A percentile compares a stretch with the other conserved stretches of the same genome.
phyloP scores from a whole-genome alignment of 805 yeast species.

The Jamesozyma spencerorum region DNA sequence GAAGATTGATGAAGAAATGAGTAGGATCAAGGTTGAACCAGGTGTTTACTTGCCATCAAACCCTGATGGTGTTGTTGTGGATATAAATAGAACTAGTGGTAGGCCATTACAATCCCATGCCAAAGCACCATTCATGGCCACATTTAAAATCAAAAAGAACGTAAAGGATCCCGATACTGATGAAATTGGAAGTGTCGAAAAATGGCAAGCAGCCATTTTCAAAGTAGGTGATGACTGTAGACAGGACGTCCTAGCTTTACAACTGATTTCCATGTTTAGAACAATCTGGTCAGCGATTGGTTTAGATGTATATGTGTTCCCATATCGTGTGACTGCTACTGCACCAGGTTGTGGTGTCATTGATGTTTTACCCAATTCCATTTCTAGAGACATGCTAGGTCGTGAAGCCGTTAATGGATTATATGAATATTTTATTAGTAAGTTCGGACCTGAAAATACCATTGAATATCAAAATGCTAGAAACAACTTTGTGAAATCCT shows the following conservation, averaged over 20 bases:
- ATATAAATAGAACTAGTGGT: conserved; percentile 86
- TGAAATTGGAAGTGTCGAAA: conserved; percentile 41
- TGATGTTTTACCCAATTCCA: conserved; percentile 91
- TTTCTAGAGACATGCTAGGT: conserved; percentile 96
- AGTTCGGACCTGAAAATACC: conserved; percentile 90
- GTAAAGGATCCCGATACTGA: conserved; percentile 34
- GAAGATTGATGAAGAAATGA: conserved; percentile 95
- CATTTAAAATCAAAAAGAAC: conserved; percentile 70
- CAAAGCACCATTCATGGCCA: conserved; percentile 96
- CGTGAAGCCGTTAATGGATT: conserved; percentile 97
- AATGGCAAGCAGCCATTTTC: conserved; percentile 93
- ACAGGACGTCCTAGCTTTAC: conserved; percentile 91
- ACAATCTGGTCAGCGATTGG: conserved; percentile 85
- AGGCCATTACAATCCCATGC: conserved; percentile 96
- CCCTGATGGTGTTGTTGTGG: conserved; percentile 91
- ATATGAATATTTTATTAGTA: conserved; percentile 82
- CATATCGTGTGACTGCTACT: conserved; percentile 93
- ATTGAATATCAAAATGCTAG: conserved; percentile 86
- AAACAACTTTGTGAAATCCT: conserved; percentile 82
- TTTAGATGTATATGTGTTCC: conserved; percentile 82
- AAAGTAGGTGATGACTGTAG: conserved; percentile 99
- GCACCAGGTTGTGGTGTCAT: conserved; percentile 99
- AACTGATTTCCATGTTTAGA: conserved; percentile 82
- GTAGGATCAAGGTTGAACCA: conserved; percentile 54
- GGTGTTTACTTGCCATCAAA: conserved; percentile 93